Base-by-base conservation (phyloP, 1,139 yeast genomes). In the Taphrina sp. region DNA sequence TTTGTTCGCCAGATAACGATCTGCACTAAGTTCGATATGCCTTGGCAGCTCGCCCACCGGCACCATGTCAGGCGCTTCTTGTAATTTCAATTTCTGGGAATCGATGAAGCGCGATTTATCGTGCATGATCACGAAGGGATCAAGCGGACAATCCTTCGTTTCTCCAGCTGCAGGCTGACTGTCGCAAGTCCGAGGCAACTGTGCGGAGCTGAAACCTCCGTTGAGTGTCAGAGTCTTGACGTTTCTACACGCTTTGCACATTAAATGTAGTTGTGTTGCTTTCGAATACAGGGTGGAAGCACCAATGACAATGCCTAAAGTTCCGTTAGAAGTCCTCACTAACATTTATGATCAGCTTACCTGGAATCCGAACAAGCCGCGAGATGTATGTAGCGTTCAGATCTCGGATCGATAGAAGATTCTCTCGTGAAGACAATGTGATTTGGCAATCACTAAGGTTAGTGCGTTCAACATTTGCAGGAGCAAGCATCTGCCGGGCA, bases 41-140 rank as follows among this genome's bases (percentile, higher is more conserved):
- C 99, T 81, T 12, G 99, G 99, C 90, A 92, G 85, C 73, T 92
- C 99, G 61, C 99, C 98, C 19, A 92, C 95, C 1, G 98, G 99
- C 0, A 92, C 97, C 84, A 87, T 85, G 69, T 92, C 98, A 12
- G 98, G 97, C 14, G 95, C 78, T 68, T 92, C 99, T 69, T 92
- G 99, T 56, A 94, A 76, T 68, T 94, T 94, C 66, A 94, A 76
- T 23, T 85, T 82, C 70, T 94, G 99, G 69, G 94, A 97, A 70
- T 94, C 98, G 58, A 92, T 85, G 68, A 90, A 94, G 16, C 80
- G 75, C 0, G 96, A 89, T 67, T 88, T 86, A 68, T 92, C 97
- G 69, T 92, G 98, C 37, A 88, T 92, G 60, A 94, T 85, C 35
- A 87, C 81, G 65, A 89, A 94, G 1, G 99, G 98, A 64, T 92